These are phyloP conservation scores for Pseudocercospora crystallina DNA, from an alignment of 2,329 filamentous ascomycete genomes.

Conservation along the genomic window DNA sequence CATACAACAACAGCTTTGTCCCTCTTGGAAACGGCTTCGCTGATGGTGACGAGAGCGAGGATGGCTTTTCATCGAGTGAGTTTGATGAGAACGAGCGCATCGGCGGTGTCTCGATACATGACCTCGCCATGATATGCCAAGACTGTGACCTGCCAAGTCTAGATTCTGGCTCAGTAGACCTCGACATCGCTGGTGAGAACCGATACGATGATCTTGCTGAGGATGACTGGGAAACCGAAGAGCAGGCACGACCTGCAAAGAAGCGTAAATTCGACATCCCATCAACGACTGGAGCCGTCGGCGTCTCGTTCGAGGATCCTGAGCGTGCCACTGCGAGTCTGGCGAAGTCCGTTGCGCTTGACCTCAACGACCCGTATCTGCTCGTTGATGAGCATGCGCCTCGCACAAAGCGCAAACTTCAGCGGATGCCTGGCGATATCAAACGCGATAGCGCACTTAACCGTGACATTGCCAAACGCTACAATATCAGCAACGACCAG, in stretches of 20 bases:
- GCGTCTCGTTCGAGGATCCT: conserved; percentile 71
- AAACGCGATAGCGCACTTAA: conserved; percentile 69
- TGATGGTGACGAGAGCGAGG: conserved; percentile 51
- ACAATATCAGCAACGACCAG: conserved; percentile 95
- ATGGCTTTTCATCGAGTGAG: conserved; percentile 52
- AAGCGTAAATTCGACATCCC: conserved; percentile 59
- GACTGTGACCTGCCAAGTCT: conserved; percentile 74
- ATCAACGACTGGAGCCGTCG: conserved; percentile 20
- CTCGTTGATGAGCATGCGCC: conserved; percentile 76
- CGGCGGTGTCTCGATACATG: conserved; percentile 72
- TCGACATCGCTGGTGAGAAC: conserved; percentile 28
- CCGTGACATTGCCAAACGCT: conserved; percentile 74
- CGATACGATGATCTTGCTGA: conserved; percentile 24
- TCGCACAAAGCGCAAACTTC: conserved; percentile 57
- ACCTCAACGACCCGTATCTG: conserved; percentile 84
- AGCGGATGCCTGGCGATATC: conserved; percentile 51
- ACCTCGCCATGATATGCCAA: conserved; percentile 80
- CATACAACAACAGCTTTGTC: conserved; percentile 41
- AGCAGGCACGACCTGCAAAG: conserved; percentile 53
- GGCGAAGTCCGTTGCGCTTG: conserved; percentile 76
- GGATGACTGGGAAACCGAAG: conserved; percentile 39
- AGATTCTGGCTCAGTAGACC: conserved; percentile 14
- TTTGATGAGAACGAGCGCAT: conserved; percentile 64
- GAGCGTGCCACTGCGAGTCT: conserved; percentile 69
- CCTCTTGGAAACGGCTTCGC: conserved; percentile 56